phyloP scores from a whole-genome alignment of 345 rosid genomes.

The Trapa bicornis region DNA sequence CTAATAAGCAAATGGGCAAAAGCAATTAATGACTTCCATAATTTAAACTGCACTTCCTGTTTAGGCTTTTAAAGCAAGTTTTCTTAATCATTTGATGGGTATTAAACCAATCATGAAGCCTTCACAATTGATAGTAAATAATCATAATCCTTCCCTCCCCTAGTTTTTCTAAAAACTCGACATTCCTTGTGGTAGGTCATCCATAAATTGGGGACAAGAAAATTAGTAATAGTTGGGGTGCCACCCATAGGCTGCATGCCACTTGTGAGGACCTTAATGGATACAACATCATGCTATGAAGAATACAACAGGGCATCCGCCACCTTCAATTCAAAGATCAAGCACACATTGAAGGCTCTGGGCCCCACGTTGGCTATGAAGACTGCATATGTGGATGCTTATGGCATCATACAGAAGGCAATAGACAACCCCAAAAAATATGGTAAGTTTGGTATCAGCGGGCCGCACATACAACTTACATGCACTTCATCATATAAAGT shows the following conservation, averaged over 20 bases:
- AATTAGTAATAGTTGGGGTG: conserved; percentile 65
- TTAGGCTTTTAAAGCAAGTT: neutral
- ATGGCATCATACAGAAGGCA: conserved; percentile 28
- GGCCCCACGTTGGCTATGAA: conserved; percentile 28
- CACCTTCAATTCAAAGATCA: conserved; percentile 44
- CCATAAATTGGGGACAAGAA: conserved; percentile 42
- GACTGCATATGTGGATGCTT: conserved; percentile 45
- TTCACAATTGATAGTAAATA: neutral
- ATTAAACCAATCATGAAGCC: neutral
- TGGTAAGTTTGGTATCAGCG: conserved; percentile 24
- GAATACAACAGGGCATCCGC: conserved; percentile 33
- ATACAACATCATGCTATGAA: conserved; percentile 34
- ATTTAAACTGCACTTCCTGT: neutral
- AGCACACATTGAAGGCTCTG: conserved; percentile 22
- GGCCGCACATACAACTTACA: neutral
- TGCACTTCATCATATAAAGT: no score
- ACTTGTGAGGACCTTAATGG: conserved; percentile 41
- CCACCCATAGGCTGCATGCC: conserved; percentile 94
- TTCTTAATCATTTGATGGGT: neutral
- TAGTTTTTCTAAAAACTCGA: neutral
- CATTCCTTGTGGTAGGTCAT: conserved; percentile 26
- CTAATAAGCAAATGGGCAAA: neutral
- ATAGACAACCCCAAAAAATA: conserved; percentile 33
- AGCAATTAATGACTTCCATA: neutral
- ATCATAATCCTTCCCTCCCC: neutral